Percentiles rank a stretch among this genome's conserved stretches.
Conservation (phyloP, 768 basidiomycete genomes). For the Candolleomyces aberdarensis region DNA sequence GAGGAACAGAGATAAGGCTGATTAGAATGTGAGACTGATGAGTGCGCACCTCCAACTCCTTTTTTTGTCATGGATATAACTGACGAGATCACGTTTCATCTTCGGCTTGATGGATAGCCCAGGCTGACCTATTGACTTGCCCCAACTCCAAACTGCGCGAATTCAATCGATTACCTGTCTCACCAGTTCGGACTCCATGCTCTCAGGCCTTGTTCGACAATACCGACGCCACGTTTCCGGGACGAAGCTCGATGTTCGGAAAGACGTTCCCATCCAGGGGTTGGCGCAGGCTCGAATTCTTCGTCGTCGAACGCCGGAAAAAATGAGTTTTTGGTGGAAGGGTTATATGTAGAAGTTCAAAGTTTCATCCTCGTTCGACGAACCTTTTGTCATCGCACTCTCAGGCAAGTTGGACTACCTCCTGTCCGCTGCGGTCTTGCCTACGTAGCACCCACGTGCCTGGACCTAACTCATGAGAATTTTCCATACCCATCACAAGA, state of each 20-base stretch:
- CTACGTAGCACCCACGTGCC: constrained; percentile 72
- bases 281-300: constrained; percentile 25
- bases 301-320: constrained; percentile 9
- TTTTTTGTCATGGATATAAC: background rate
- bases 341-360: constrained; percentile 27
- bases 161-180: constrained; percentile 79
- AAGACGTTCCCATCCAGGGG: constrained; percentile 65
- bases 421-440: constrained; percentile 46
- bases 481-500: constrained; percentile 48
- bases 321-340: constrained; percentile 52
- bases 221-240: constrained; percentile 58
- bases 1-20: constrained; percentile 5
- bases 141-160: constrained; percentile 56
- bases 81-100: constrained; percentile 7
- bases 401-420: constrained; percentile 51
- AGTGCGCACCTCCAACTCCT: constrained; percentile 24
- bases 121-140: constrained; percentile 79
- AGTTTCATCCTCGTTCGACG: constrained; percentile 64
- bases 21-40: constrained; percentile 18
- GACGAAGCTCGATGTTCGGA: constrained; percentile 64
- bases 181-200: constrained; percentile 83
- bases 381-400: constrained; percentile 74
- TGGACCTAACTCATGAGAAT: constrained; percentile 31
- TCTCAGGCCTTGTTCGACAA: constrained; percentile 66
- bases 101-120: constrained; percentile 57